Conservation (phyloP, 768 basidiomycete genomes). For the Auriculariales sp. region DNA sequence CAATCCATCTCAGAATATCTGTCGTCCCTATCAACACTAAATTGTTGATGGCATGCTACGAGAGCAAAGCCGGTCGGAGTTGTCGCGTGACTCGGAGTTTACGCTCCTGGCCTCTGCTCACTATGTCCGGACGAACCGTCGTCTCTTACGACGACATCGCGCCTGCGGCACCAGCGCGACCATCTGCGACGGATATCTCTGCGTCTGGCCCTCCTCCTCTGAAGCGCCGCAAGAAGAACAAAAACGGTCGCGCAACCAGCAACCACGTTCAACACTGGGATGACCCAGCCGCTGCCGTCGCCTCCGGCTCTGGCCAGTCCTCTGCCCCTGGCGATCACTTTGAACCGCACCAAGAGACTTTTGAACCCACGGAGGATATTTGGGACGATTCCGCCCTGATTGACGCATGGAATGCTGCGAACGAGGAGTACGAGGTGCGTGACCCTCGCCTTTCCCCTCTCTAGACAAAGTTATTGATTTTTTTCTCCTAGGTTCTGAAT, state of each 20-base stretch:
- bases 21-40: too few relatives aligned
- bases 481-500: conserved; percentile 36
- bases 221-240: not conserved
- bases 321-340: conserved; percentile 9
- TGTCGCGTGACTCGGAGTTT: too few relatives aligned
- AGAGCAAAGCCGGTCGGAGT: too few relatives aligned
- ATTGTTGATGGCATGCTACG: too few relatives aligned
- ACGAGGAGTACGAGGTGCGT: conserved; percentile 58
- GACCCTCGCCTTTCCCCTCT: conserved; percentile 2
- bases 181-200: not conserved
- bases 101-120: too few relatives aligned
- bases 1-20: too few relatives aligned
- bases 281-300: conserved; percentile 18
- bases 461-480: not conserved
- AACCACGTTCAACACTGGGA: conserved; percentile 29
- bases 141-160: conserved; percentile 1
- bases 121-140: too few relatives aligned
- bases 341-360: conserved; percentile 35
- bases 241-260: not conserved
- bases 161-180: not conserved
- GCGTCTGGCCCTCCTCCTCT: not conserved
- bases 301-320: not conserved
- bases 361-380: conserved; percentile 56
- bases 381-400: conserved; percentile 81
- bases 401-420: conserved; percentile 73